A percentile compares a stretch with the other conserved stretches of the same genome.
Conservation (phyloP, 2,329 filamentous ascomycete genomes). For the Fragosphaeria purpurea region DNA sequence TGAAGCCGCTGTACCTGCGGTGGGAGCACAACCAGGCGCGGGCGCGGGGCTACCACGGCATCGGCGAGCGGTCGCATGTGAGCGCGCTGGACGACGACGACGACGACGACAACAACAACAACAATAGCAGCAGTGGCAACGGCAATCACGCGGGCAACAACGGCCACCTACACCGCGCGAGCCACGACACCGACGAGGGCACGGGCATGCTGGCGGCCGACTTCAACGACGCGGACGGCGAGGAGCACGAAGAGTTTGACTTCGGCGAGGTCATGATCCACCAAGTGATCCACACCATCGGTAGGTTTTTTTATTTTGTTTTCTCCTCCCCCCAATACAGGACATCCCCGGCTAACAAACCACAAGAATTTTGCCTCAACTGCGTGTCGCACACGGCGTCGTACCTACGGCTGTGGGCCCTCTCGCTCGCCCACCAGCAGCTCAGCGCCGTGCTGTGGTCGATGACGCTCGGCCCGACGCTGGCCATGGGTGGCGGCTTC, state of each 20-base stretch:
- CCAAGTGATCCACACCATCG: constrained; percentile 96
- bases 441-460: constrained; percentile 89
- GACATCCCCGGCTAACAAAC: constrained; percentile 19
- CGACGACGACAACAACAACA: constrained; percentile 50
- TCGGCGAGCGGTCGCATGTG: constrained; percentile 79
- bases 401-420: constrained; percentile 94
- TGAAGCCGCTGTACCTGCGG: constrained; percentile 92
- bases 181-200: constrained; percentile 62
- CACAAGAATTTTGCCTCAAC: constrained; percentile 89
- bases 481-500: constrained; percentile 50
- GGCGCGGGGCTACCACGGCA: constrained; percentile 81
- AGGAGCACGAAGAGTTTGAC: constrained; percentile 93
- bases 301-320: constrained; percentile 38
- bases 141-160: constrained; percentile 35
- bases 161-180: constrained; percentile 27
- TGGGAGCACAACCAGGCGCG: constrained; percentile 87
- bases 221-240: constrained; percentile 35
- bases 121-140: constrained; percentile 58
- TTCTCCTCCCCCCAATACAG: neutral
- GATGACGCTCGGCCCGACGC: constrained; percentile 81
- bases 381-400: constrained; percentile 98
- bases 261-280: constrained; percentile 98
- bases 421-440: constrained; percentile 96
- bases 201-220: constrained; percentile 84
- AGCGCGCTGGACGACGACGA: constrained; percentile 85